These are phyloP conservation scores for Citrullus colocynthis DNA, from an alignment of 306 rosid species.

Conservation along the genomic window DNA sequence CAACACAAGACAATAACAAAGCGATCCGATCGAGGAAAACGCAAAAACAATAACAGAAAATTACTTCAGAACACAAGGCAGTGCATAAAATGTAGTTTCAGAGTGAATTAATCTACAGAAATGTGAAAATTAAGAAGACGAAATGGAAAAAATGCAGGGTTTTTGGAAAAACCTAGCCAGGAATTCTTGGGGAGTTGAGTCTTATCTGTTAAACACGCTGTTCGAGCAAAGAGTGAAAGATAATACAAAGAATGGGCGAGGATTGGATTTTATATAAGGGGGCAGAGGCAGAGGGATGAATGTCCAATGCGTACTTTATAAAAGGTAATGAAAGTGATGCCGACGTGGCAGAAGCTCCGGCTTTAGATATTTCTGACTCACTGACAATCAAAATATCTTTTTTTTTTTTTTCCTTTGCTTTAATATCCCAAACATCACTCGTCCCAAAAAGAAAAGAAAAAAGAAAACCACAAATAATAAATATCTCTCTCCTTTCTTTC, in stretches of 20 bases:
- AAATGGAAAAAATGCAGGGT: not conserved
- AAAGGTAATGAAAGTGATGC: not conserved
- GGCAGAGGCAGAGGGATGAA: not conserved
- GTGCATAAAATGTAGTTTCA: not conserved
- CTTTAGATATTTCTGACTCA: not conserved
- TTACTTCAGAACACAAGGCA: not conserved
- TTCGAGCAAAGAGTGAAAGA: not conserved
- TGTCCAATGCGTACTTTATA: not conserved
- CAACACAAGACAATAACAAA: not conserved
- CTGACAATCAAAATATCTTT: not conserved
- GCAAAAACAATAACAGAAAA: not conserved
- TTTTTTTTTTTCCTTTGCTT: not conserved
- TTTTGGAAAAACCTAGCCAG: not conserved
- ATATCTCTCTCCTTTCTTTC: too few species aligned
- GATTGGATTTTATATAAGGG: not conserved
- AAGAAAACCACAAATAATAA: too few species aligned
- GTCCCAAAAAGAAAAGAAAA: too few species aligned
- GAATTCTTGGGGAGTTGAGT: not conserved
- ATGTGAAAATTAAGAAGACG: not conserved
- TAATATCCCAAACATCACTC: not conserved
- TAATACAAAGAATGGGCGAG: not conserved
- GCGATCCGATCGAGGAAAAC: not conserved
- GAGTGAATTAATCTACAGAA: not conserved
- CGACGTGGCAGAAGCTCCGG: not conserved
- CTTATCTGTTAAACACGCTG: constrained; percentile 3